Base-by-base conservation (phyloP, 352 stramenopile genomes). In the Plasmopara viticola region DNA sequence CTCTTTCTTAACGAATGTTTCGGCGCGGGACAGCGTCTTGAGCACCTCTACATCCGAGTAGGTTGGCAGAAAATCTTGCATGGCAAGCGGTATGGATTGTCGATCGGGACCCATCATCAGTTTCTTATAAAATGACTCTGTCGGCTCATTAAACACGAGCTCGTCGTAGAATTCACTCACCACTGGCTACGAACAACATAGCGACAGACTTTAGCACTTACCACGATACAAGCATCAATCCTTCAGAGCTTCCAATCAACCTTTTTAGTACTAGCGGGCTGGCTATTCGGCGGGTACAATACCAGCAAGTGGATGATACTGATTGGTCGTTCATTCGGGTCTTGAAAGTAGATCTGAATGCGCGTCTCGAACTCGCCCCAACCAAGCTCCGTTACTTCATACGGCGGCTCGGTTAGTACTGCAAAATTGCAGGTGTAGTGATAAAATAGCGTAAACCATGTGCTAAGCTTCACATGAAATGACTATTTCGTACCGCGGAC, bases 341-440 rank as follows among this genome's bases (percentile, higher is more conserved):
- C 95, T 62, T 96, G 96, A 73, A 98, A 99, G 63, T 97, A 80
- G 55, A 99, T 87, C 56, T 93, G 83, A 58, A 99, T 98, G 47
- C 84, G 86, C 13, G 92, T 96, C 78, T 99, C 95, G 69, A 99
- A 99, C 70, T 99, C 95, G 38, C 95, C 95, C 95, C 95, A 99
- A 44, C 95, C 95, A 44, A 86, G 92, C 66, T 98, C 95, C 4
- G 90, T 97, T 13, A 99, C 92, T 67, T 98, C 92, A 66, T 97
- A 98, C 39, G 95, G 95, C 31, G 94, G 90, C 59, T 96, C 75
- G 0, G 86, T 97, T 34, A 98, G 66, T 64, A 98, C 95, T 94
- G 17, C 30, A 17, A 47, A 47, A 20, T 41, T 44, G 18, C 20
- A 25, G 20, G 20, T 3, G 3, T 25, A 25, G 20, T 25, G 3